Base-by-base conservation (phyloP, 2,329 filamentous ascomycete species). In the Pseudogymnoascus sp. region DNA sequence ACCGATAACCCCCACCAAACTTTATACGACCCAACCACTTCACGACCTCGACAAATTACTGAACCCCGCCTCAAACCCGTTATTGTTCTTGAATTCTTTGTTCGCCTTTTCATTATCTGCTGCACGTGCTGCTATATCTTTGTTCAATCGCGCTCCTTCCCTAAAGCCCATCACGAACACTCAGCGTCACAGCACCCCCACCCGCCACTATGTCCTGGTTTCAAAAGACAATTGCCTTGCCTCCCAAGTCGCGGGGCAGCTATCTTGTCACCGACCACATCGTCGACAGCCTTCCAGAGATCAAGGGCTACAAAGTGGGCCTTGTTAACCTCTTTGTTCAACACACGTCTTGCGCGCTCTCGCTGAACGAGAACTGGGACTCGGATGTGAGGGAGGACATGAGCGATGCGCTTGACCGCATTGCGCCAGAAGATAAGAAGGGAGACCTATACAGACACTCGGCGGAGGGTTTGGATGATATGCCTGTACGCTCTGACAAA, bases 281-380 rank as follows among this genome's bases (percentile, higher is more conserved):
- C 61, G 68, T 84, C 25, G 77, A 80, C 58, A 78, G 85, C 62
- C 77, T 97, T 0, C 92, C 93, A 3, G 91, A 97, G 75, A 82
- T 97, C 66, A 80, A 80, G 62, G 74, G 83, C 66, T 96, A 96
- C 82, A 93, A 93, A 73, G 84, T 94, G 68, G 91, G 91, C 47
- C 76, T 96, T 63, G 77, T 97, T 64, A 86, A 96, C 73, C 81
- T 99, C 53, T 99, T 97, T 74, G 82, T 97, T 60, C 93, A 99
- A 76, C 94, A 99, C 76, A 99, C 94, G 4, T 91, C 86, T 70
- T 96, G 91, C 75, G 94, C 89, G 11, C 80, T 99, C 60, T 90
- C 85, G 63, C 77, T 99, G 69, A 99, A 99, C 72, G 94, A 99
- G 81, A 97, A 97, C 77, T 87, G 83, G 75, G 90, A 92, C 71